These are phyloP conservation scores for Amoebophrya sp. DNA, from an alignment of 169 alveolate species.

Conservation along the genomic window DNA sequence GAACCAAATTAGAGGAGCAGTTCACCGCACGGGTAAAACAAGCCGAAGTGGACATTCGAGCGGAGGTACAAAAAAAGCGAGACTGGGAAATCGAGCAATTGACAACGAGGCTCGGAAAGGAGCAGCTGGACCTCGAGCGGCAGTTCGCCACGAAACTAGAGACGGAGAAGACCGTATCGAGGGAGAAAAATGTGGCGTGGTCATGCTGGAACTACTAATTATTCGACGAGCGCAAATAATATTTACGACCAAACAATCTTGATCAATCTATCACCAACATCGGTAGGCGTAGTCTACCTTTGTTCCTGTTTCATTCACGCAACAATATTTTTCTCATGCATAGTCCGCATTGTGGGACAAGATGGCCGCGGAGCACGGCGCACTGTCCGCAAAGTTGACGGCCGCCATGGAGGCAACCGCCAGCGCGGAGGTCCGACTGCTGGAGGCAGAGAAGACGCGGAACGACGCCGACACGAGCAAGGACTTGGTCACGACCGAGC, in stretches of 20 bases:
- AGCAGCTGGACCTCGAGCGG: background rate
- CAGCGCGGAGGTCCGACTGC: background rate
- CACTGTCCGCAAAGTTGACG: background rate
- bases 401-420: background rate
- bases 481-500: background rate
- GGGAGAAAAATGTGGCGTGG: no score
- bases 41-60: no score
- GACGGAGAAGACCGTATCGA: background rate
- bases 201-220: no score
- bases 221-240: no score
- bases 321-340: no score
- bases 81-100: background rate
- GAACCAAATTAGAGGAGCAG: no score
- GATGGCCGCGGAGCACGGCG: background rate
- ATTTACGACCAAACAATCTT: no score
- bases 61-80: no score
- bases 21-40: no score
- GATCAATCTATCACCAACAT: no score
- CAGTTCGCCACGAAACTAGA: background rate
- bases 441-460: background rate
- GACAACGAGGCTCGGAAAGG: slow-evolving; percentile 8
- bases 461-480: background rate
- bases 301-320: no score
- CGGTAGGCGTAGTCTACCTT: no score
- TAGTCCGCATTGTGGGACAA: background rate